Conservation (phyloP, 129 eudicot genomes). For the sunflower (Helianthus annuus) region HanXRQr2.0-SUNRISE NC_035440.2:57768307-57768806, state of each 20-base stretch:
- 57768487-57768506: background rate
- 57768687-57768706: no score
- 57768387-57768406: slow-evolving; percentile 1
- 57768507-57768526: slow-evolving; percentile 2
- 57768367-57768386: slow-evolving; percentile 24
- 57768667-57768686: background rate
- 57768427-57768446: slow-evolving; percentile 49
- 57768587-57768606: slow-evolving; percentile 69
- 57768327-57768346: slow-evolving; percentile 26
- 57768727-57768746: no score
- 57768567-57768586: slow-evolving; percentile 70
- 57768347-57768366: slow-evolving; percentile 29
- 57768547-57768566: slow-evolving; percentile 42
- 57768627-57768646: slow-evolving; percentile 29
- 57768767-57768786: no score
- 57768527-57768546: slow-evolving; percentile 40
- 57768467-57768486: slow-evolving; percentile 33
- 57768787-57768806: no score
- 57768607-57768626: slow-evolving; percentile 79
- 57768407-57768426: slow-evolving; percentile 69
- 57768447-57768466: slow-evolving; percentile 44
- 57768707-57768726: no score
- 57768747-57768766: no score
- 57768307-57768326: slow-evolving; percentile 24
- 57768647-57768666: background rate